phyloP scores from a whole-genome alignment of 352 stramenopile species.

The Phytophthora capsici region DNA sequence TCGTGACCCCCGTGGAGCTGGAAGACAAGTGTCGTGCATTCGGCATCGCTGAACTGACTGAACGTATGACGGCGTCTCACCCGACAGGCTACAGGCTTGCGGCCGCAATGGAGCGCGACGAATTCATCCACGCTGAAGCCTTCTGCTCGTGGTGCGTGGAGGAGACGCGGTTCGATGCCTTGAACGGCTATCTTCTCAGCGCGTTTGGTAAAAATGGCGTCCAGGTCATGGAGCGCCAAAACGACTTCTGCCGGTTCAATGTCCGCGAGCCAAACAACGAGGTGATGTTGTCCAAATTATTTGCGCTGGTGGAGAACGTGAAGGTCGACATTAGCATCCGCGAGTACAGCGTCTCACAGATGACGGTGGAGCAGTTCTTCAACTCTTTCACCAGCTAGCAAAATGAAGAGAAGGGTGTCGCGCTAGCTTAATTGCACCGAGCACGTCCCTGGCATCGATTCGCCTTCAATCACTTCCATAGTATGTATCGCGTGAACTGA shows the following conservation, averaged over 20 bases:
- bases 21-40: conserved; percentile 46
- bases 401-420: conserved; percentile 37
- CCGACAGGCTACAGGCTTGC: conserved; percentile 66
- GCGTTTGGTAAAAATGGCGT: conserved; percentile 32
- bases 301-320: conserved; percentile 63
- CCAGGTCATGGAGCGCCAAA: conserved; percentile 59
- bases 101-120: conserved; percentile 50
- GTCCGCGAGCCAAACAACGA: conserved; percentile 51
- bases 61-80: conserved; percentile 46
- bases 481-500: conserved; percentile 52
- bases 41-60: conserved; percentile 39
- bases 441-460: conserved; percentile 14
- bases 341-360: conserved; percentile 87
- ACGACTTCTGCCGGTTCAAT: conserved; percentile 56
- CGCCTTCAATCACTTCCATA: conserved; percentile 33
- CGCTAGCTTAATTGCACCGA: conserved; percentile 23
- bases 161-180: conserved; percentile 50
- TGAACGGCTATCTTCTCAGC: conserved; percentile 31
- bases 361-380: conserved; percentile 91
- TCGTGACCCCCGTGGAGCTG: conserved; percentile 32
- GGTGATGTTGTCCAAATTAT: conserved; percentile 69
- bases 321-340: conserved; percentile 61
- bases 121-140: conserved; percentile 37
- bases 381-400: conserved; percentile 84
- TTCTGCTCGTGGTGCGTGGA: conserved; percentile 69